phyloP scores from a whole-genome alignment of 306 rosid genomes.

The Datisca glomerata region DNA sequence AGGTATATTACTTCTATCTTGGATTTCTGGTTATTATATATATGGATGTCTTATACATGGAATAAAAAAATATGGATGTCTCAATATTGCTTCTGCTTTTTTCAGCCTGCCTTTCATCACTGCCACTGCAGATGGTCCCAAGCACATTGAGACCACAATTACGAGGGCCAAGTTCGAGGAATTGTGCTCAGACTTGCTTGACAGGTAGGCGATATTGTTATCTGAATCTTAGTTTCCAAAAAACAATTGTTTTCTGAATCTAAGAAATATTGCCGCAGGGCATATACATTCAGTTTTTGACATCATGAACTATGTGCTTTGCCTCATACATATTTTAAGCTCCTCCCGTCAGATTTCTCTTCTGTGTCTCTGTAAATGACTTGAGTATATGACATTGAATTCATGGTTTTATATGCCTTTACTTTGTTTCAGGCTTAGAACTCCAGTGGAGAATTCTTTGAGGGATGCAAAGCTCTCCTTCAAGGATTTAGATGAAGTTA shows the following conservation, averaged over 20 bases:
- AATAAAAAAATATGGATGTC: not conserved
- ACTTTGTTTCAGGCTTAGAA: conserved; percentile 45
- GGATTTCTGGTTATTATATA: not conserved
- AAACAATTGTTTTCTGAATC: too few species aligned
- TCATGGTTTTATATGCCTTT: not conserved
- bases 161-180: conserved; percentile 93
- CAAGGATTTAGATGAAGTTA: conserved; percentile 80
- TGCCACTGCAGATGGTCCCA: conserved; percentile 93
- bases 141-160: conserved; percentile 89
- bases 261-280: too few species aligned
- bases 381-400: too few species aligned
- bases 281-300: too few species aligned
- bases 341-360: not conserved
- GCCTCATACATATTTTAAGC: not conserved
- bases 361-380: not conserved
- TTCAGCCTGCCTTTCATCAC: conserved; percentile 89
- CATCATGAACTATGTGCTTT: too few species aligned
- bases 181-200: conserved; percentile 84
- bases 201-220: too few species aligned
- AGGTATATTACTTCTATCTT: conserved; percentile 31
- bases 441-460: conserved; percentile 82
- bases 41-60: not conserved
- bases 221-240: too few species aligned
- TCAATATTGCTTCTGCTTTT: not conserved
- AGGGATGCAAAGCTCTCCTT: conserved; percentile 91